phyloP scores from a whole-genome alignment of 441 rosid genomes.

The Capsella rubella region DNA sequence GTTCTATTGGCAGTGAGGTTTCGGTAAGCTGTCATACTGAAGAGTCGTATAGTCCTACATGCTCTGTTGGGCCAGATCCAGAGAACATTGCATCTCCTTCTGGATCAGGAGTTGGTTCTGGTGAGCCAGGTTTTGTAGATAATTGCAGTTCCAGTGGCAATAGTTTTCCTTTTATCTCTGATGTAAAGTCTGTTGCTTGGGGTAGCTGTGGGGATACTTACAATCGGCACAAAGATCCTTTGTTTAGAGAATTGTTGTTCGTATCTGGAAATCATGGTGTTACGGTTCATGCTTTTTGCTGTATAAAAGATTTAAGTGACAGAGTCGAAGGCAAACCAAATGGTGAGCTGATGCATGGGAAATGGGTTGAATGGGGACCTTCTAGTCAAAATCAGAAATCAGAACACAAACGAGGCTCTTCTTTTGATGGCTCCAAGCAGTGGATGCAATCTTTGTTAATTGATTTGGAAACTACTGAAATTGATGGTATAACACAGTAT shows the following conservation, averaged over 20 bases:
- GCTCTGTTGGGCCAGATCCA: slow-evolving; percentile 54
- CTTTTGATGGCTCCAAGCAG: slow-evolving; percentile 60
- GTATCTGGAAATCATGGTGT: slow-evolving; percentile 72
- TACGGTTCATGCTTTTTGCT: slow-evolving; percentile 87
- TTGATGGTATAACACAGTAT: slow-evolving; percentile 69
- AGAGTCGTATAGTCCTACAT: slow-evolving; percentile 52
- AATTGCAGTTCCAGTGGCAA: slow-evolving; percentile 46
- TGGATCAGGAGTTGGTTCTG: slow-evolving; percentile 57
- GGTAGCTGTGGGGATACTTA: slow-evolving; percentile 82
- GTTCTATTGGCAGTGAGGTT: slow-evolving; percentile 44
- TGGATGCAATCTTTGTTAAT: slow-evolving; percentile 82
- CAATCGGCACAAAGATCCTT: slow-evolving; percentile 64
- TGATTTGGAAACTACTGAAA: slow-evolving; percentile 64
- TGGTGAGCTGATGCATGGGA: slow-evolving; percentile 64
- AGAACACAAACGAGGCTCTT: slow-evolving; percentile 47
- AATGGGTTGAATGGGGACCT: slow-evolving; percentile 98
- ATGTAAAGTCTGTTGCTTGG: slow-evolving; percentile 91
- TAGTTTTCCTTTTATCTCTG: slow-evolving; percentile 63
- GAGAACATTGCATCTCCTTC: slow-evolving; percentile 57
- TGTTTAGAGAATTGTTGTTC: slow-evolving; percentile 82
- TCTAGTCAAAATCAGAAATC: slow-evolving; percentile 47
- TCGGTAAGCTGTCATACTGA: slow-evolving; percentile 44
- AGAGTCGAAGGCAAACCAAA: slow-evolving; percentile 40
- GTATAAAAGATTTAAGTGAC: slow-evolving; percentile 49
- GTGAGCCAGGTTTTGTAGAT: slow-evolving; percentile 52